phyloP scores from a whole-genome alignment of 768 basidiomycete species.

The Rhodotorula kratochvilovae region DNA sequence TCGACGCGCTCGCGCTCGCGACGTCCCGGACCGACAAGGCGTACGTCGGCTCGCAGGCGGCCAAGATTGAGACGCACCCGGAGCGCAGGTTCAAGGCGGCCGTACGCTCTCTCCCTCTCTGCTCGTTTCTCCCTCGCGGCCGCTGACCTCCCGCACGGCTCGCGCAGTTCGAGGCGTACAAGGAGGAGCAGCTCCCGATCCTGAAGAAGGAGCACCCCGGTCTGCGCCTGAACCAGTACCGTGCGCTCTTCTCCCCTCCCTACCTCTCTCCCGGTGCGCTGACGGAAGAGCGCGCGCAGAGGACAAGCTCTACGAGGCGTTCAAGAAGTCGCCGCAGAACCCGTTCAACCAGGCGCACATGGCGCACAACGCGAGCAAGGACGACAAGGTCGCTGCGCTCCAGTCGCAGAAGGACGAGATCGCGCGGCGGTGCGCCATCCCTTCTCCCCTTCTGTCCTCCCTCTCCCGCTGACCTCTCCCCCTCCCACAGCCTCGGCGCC shows the following conservation, averaged over 20 bases:
- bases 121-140: background rate
- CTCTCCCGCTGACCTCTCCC: background rate
- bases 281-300: background rate
- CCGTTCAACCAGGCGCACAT: constrained; percentile 51
- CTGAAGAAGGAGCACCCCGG: constrained; percentile 51
- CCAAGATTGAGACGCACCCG: constrained; percentile 39
- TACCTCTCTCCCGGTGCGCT: background rate
- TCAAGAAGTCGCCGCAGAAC: constrained; percentile 47
- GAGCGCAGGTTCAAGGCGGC: constrained; percentile 53
- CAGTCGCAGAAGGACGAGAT: constrained; percentile 40
- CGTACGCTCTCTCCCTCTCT: background rate
- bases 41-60: constrained; percentile 46
- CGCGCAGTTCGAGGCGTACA: constrained; percentile 48
- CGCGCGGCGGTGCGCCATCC: constrained; percentile 7
- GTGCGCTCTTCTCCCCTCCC: background rate
- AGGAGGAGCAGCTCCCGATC: constrained; percentile 48
- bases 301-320: constrained; percentile 50
- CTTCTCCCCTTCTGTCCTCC: background rate
- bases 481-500: background rate
- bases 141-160: background rate
- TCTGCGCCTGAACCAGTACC: constrained; percentile 49
- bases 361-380: constrained; percentile 50
- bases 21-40: constrained; percentile 50
- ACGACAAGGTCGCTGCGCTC: constrained; percentile 49
- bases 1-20: constrained; percentile 50